These are phyloP conservation scores for Saposhnikovia divaricata DNA, from an alignment of 129 eudicot species.

Conservation along the genomic window DNA sequence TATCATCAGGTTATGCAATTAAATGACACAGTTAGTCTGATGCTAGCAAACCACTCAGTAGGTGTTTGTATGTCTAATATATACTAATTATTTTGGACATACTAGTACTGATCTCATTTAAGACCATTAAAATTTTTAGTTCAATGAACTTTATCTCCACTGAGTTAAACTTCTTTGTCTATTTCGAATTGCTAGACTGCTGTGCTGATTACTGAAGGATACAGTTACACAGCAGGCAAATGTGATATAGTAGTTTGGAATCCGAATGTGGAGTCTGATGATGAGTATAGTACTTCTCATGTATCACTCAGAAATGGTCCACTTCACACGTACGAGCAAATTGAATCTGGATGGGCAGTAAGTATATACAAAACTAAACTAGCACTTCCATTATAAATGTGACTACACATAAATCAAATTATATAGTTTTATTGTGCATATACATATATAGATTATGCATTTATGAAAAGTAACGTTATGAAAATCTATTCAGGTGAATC, in stretches of 20 bases:
- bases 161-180: background rate
- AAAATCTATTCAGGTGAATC: constrained; percentile 47
- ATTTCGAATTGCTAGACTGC: background rate
- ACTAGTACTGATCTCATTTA: background rate
- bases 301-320: constrained; percentile 19
- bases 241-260: constrained; percentile 22
- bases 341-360: constrained; percentile 29
- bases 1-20: background rate
- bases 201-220: constrained; percentile 13
- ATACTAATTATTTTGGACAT: background rate
- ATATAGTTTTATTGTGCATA: background rate
- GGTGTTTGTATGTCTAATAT: background rate
- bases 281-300: constrained; percentile 25
- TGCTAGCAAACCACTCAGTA: constrained; percentile 10
- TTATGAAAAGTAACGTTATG: background rate
- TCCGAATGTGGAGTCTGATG: constrained; percentile 21
- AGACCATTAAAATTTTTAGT: background rate
- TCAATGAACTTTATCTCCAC: background rate
- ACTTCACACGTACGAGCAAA: constrained; percentile 7
- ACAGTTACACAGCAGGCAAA: constrained; percentile 17
- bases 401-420: background rate
- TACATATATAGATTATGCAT: background rate
- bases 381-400: background rate
- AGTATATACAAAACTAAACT: background rate
- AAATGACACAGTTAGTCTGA: background rate